These are phyloP conservation scores for Linum lewisii DNA, from an alignment of 345 rosid genomes.

Conservation along the genomic window DNA sequence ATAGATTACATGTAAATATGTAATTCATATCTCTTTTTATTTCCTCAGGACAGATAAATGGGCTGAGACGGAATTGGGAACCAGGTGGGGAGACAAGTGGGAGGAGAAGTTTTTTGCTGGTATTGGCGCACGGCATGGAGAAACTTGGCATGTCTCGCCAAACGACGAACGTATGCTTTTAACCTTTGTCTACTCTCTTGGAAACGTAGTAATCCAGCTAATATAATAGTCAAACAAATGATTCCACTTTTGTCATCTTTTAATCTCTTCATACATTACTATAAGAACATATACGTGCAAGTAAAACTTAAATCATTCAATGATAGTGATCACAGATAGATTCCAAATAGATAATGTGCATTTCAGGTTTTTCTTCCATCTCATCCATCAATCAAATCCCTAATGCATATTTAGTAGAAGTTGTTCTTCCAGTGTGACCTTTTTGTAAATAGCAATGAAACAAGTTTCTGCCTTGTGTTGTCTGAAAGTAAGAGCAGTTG, in stretches of 20 bases:
- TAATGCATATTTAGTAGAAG: background rate
- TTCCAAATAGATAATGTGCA: background rate
- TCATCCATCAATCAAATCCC: background rate
- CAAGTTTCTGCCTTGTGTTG: too few species aligned
- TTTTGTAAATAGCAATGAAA: too few species aligned
- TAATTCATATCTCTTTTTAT: slow-evolving; percentile 10
- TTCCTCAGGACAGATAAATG: slow-evolving; percentile 98
- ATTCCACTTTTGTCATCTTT: too few species aligned
- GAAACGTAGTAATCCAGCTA: background rate
- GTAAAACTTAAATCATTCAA: background rate
- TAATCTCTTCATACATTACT: background rate
- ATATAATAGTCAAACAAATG: too few species aligned
- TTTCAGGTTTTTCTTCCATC: background rate
- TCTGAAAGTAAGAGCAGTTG: too few species aligned
- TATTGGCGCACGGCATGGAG: slow-evolving; percentile 97
- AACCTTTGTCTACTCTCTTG: background rate
- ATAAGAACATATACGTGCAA: background rate
- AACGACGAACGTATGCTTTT: slow-evolving; percentile 55
- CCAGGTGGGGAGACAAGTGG: slow-evolving; percentile 99
- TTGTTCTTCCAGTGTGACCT: too few species aligned
- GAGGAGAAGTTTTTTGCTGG: slow-evolving; percentile 94
- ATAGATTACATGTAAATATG: slow-evolving; percentile 11
- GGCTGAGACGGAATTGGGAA: slow-evolving; percentile 98
- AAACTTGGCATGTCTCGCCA: slow-evolving; percentile 97
- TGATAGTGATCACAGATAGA: background rate